Evolutionary conservation across 78 protist genomes (phyloP), one percentile per base, ranked within the genome.

Genomic region (Dictyostelium firmibasis): DNA sequence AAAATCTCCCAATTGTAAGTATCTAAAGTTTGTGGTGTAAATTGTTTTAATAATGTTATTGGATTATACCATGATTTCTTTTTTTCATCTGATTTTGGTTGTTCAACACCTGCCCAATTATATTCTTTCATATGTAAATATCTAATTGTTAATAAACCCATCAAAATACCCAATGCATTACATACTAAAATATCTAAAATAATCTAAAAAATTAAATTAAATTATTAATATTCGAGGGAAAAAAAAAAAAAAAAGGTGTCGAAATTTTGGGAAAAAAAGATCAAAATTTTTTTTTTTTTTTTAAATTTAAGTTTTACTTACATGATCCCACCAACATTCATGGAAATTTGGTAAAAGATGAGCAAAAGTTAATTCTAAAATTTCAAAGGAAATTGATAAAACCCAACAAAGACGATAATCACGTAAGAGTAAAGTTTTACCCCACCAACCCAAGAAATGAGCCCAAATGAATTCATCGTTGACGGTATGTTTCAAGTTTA

Each of bases 241-340:
- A 62, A 62, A 20, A 25, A 25, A 62, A 62, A 62, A 4, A 8
- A 62, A 62, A 62, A 20, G 1, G 0, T 62, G 5, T 62, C 11
- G 23, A 60, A 60, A 60, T 44, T 44, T 9, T 44, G 53, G 53
- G 53, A 44, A 82, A 36, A 82, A 20, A 13, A 36, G 1, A 35
- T 29, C 41, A 2, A 82, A 20, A 64, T 62, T 43, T 33, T 83
- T 67, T 23, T 64, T 38, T 67, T 33, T 29, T 36, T 25, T 23
- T 82, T 14, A 29, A 4, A 18, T 77, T 20, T 35, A 36, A 38
- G 0, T 0, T 50, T 0, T 38, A 88, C 95, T 69, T 67, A 98
- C 92, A 69, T 96, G 97, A 89, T 97, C 99, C 98, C 99, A 98
- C 99, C 99, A 98, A 96, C 99, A 98, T 91, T 98, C 99, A 27